A percentile compares a stretch with the other conserved stretches of the same genome.
Conservation (phyloP, 2,329 filamentous ascomycete species). For the Aaosphaeria pasadenensis region DNA sequence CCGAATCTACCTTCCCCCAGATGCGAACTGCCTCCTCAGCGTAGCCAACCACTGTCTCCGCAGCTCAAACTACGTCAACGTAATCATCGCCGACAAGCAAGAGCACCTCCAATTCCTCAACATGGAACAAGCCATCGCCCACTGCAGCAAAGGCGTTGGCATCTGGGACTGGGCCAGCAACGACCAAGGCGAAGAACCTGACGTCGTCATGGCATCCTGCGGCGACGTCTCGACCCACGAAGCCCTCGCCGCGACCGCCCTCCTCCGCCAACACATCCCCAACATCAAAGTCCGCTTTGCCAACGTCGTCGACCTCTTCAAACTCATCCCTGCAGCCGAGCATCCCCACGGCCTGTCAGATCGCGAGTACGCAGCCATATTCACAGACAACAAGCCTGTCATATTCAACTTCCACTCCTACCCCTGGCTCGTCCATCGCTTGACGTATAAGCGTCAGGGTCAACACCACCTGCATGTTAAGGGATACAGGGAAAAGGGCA, state of each 20-base stretch:
- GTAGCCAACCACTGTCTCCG: constrained; percentile 74
- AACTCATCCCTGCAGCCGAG: constrained; percentile 66
- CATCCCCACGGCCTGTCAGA: constrained; percentile 73
- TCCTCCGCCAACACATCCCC: constrained; percentile 69
- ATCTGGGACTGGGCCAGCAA: constrained; percentile 78
- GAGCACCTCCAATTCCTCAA: constrained; percentile 72
- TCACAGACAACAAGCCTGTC: constrained; percentile 69
- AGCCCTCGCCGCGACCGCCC: constrained; percentile 69
- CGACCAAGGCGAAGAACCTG: constrained; percentile 65
- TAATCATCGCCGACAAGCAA: constrained; percentile 77
- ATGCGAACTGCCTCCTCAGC: constrained; percentile 74
- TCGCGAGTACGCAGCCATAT: constrained; percentile 64
- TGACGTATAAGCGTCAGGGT: constrained; percentile 73
- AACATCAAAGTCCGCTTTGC: constrained; percentile 74
- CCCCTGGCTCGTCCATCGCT: constrained; percentile 73
- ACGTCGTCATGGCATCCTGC: constrained; percentile 73
- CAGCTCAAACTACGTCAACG: constrained; percentile 76
- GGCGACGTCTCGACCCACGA: constrained; percentile 75
- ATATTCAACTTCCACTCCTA: constrained; percentile 87
- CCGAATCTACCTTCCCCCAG: constrained; percentile 76
- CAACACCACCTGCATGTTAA: constrained; percentile 68
- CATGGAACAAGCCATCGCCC: constrained; percentile 69
- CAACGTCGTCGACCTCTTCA: constrained; percentile 79
- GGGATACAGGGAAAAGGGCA: constrained; percentile 80
- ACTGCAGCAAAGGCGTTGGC: constrained; percentile 75